Conservation (phyloP, 2,329 filamentous ascomycete genomes). For the Septoria linicola region DNA sequence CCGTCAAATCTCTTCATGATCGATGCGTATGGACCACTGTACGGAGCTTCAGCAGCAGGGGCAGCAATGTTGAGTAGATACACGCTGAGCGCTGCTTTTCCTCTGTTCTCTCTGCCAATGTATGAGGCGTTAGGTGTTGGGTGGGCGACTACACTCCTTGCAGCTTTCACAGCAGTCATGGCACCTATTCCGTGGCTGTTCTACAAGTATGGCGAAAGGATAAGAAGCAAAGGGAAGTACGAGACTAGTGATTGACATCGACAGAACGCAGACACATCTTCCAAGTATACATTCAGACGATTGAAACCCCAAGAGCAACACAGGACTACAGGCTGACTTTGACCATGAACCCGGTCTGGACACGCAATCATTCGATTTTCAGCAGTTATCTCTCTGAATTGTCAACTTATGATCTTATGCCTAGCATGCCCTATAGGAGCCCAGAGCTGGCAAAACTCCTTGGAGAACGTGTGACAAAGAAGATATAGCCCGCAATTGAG, state of each 20-base stretch:
- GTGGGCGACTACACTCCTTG: conserved; percentile 45
- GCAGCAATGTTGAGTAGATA: conserved; percentile 37
- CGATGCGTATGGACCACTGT: conserved; percentile 43
- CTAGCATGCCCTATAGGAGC: too few species aligned
- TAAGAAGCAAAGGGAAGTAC: conserved; percentile 24
- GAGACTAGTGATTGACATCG: conserved; percentile 21
- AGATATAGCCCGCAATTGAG: too few species aligned
- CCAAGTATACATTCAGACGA: too few species aligned
- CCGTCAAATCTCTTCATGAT: conserved; percentile 43
- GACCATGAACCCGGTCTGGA: too few species aligned
- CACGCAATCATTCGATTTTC: too few species aligned
- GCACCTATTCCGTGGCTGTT: conserved; percentile 37
- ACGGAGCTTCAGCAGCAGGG: conserved; percentile 40
- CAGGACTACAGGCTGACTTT: too few species aligned
- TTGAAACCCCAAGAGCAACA: too few species aligned
- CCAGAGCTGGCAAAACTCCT: too few species aligned
- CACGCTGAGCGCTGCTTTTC: conserved; percentile 40
- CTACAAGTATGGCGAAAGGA: conserved; percentile 28
- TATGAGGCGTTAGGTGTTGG: conserved; percentile 42
- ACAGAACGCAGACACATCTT: neutral
- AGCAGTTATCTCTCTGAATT: too few species aligned
- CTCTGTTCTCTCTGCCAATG: conserved; percentile 41
- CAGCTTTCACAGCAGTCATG: conserved; percentile 37
- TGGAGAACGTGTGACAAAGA: too few species aligned
- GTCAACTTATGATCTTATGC: too few species aligned